Evolutionary conservation across 2,329 filamentous ascomycete species (phyloP), one percentile per base, ranked within the genome.

Genomic region (Botrytis hyacinthi): DNA sequence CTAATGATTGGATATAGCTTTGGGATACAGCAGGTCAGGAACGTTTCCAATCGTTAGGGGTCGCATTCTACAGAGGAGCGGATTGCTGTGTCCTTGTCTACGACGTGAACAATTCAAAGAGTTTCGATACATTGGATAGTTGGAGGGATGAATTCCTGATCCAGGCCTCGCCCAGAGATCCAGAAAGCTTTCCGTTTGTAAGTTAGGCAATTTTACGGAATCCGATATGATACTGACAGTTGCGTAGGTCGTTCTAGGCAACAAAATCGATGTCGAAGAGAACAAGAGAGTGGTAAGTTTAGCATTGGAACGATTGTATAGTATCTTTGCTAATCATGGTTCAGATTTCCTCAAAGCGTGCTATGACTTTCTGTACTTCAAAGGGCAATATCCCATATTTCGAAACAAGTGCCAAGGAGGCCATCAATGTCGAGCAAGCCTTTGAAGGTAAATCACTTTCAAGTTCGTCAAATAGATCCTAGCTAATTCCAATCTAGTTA

Each of bases 21-120:
- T 99, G 95, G 95, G 95, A 99, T 82, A 99, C 95, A 4, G 95
- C 95, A 32, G 95, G 95, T 44, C 95, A 99, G 83, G 95, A 99
- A 84, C 92, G 95, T 76, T 99, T 99, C 84, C 95, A 99, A 84
- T 98, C 95, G 54, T 87, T 99, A 78, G 95, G 96, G 71, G 95
- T 99, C 62, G 96, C 95, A 67, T 99, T 99, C 85, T 99, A 99
- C 85, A 90, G 95, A 76, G 95, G 95, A 76, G 95, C 96, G 78
- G 95, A 99, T 86, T 98, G 95, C 88, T 98, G 96, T 82, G 95
- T 98, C 74, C 87, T 99, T 72, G 95, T 98, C 70, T 98, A 96
- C 86, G 95, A 99, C 82, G 95, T 99, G 84, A 99, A 99, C 86
- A 98, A 98, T 83, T 93, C 95, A 76, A 99, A 99, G 89, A 97